phyloP scores from a whole-genome alignment of 2,329 filamentous ascomycete species.

The Huntiella bhutanensis region DNA sequence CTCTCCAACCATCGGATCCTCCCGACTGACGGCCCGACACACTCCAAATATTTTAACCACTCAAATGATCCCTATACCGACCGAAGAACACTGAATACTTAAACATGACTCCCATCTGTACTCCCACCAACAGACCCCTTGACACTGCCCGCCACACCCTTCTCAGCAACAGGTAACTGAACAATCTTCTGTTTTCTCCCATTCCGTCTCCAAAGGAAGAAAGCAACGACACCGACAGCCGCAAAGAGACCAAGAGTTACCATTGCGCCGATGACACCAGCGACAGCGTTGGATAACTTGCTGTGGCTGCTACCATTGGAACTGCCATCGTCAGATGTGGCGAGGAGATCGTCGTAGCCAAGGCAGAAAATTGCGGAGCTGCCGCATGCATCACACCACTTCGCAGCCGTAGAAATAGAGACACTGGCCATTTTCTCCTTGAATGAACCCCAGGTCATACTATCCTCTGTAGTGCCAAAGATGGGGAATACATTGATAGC shows the following conservation, averaged over 20 bases:
- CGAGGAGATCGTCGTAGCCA: constrained; percentile 14
- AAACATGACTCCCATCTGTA: constrained; percentile 4
- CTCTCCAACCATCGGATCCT: no score
- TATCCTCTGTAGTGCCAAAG: constrained; percentile 16
- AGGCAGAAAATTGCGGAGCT: constrained; percentile 18
- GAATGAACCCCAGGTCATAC: constrained; percentile 17
- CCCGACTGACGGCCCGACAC: background rate
- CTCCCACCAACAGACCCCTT: constrained; percentile 5
- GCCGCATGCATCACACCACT: constrained; percentile 18
- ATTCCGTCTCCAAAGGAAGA: constrained; percentile 15
- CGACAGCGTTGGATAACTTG: constrained; percentile 18
- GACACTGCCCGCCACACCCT: background rate
- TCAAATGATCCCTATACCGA: background rate
- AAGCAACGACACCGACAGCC: constrained; percentile 11
- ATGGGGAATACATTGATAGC: constrained; percentile 17
- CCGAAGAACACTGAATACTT: background rate
- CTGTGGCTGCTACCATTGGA: no score
- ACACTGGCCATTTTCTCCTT: constrained; percentile 16
- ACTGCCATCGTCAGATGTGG: no score
- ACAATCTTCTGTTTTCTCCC: background rate
- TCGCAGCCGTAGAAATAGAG: constrained; percentile 16
- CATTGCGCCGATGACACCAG: constrained; percentile 19
- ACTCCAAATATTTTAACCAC: background rate
- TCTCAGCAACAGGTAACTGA: background rate
- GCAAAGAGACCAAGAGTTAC: constrained; percentile 17